phyloP scores from a whole-genome alignment of 2,329 filamentous ascomycete genomes.

The Emydomyces testavorans region DNA sequence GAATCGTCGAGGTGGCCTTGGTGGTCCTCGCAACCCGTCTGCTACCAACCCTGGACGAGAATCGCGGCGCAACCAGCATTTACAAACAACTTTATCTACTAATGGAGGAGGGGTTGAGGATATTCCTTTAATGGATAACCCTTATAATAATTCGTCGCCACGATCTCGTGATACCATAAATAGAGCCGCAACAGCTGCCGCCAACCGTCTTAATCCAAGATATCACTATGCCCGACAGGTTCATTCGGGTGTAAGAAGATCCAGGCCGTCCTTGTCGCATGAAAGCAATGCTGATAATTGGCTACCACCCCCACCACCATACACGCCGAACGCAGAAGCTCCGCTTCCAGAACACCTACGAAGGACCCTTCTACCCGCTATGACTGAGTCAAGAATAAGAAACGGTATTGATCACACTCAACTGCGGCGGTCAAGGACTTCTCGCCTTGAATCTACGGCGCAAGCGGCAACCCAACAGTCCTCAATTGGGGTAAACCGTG shows the following conservation, averaged over 20 bases:
- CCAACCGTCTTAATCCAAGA: constrained; percentile 50
- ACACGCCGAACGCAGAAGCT: constrained; percentile 32
- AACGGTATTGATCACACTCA: not conserved
- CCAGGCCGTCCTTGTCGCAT: constrained; percentile 61
- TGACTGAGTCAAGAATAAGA: constrained; percentile 15
- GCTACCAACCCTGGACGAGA: not conserved
- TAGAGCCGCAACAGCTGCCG: constrained; percentile 61
- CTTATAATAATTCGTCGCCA: constrained; percentile 61
- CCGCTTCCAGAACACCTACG: constrained; percentile 29
- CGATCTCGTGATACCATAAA: constrained; percentile 59
- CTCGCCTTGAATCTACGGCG: constrained; percentile 20
- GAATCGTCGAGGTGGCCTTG: constrained; percentile 45
- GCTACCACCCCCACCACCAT: constrained; percentile 75
- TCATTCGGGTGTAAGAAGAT: constrained; percentile 20
- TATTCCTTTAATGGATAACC: constrained; percentile 55
- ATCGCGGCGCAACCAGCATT: constrained; percentile 22
- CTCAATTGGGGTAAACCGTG: constrained; percentile 9
- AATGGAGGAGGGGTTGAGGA: constrained; percentile 19
- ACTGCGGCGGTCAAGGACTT: constrained; percentile 18
- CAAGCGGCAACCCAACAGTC: constrained; percentile 14
- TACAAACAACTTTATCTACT: constrained; percentile 22
- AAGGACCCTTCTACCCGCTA: constrained; percentile 25
- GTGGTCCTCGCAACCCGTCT: not conserved
- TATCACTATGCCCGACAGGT: constrained; percentile 13
- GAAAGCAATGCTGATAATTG: constrained; percentile 83